Percentiles rank a stretch among this genome's conserved stretches.
Evolutionary conservation across 2,329 filamentous ascomycete genomes (phyloP).

Genomic region (Bimuria novae-zelandiae): DNA sequence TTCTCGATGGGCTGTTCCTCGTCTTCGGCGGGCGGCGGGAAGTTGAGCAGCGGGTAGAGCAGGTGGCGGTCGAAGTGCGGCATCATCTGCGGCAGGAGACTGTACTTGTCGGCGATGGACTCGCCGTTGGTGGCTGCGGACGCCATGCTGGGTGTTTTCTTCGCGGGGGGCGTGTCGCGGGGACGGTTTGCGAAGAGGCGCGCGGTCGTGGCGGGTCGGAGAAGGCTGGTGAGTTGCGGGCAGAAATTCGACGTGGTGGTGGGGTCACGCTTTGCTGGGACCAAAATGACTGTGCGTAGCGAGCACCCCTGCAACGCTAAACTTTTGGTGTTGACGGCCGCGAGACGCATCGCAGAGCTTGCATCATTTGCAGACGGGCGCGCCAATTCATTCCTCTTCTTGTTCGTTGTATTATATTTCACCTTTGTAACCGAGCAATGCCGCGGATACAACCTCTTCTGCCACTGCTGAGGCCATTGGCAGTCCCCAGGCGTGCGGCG

Average conservation of each 20-base stretch:
- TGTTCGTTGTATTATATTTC: not conserved
- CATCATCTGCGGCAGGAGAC: slow-evolving; percentile 86
- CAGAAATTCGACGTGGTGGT: slow-evolving; percentile 18
- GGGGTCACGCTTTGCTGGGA: slow-evolving; percentile 9
- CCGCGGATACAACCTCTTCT: slow-evolving; percentile 42
- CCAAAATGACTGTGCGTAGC: slow-evolving; percentile 45
- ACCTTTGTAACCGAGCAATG: slow-evolving; percentile 28
- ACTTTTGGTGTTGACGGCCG: slow-evolving; percentile 38
- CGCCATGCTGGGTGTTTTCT: slow-evolving; percentile 44
- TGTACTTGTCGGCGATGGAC: slow-evolving; percentile 71
- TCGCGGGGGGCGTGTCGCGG: slow-evolving; percentile 2
- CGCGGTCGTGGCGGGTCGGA: slow-evolving; percentile 16
- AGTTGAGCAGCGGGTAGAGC: slow-evolving; percentile 95
- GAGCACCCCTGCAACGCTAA: slow-evolving; percentile 42
- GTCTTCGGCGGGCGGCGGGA: slow-evolving; percentile 79
- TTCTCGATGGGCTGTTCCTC: slow-evolving; percentile 76
- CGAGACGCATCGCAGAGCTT: slow-evolving; percentile 16
- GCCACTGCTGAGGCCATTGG: slow-evolving; percentile 48
- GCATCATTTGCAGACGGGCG: slow-evolving; percentile 12
- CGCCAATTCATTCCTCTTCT: not conserved
- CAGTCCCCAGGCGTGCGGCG: slow-evolving; percentile 42
- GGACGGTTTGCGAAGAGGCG: slow-evolving; percentile 13
- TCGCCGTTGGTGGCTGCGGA: slow-evolving; percentile 36
- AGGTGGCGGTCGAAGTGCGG: slow-evolving; percentile 93
- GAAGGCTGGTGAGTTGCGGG: slow-evolving; percentile 20